A percentile compares a stretch with the other conserved stretches of the same genome.
phyloP scores from a whole-genome alignment of 805 yeast species.

The Isabelozyma pseudorhagii region DNA sequence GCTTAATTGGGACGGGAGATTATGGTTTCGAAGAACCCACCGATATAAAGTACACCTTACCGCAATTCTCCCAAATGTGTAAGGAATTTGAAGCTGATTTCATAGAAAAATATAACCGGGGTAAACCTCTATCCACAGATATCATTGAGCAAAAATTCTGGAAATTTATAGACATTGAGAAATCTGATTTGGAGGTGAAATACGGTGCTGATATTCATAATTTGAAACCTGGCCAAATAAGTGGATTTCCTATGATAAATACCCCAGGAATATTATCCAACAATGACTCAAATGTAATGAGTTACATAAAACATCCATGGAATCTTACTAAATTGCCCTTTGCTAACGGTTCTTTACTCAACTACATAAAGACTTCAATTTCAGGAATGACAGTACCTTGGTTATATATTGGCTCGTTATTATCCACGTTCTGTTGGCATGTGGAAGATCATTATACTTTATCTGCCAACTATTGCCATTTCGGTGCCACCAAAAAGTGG shows the following conservation, averaged over 20 bases:
- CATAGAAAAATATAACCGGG: slow-evolving; percentile 23
- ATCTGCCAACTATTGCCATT: slow-evolving; percentile 88
- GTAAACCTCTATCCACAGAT: slow-evolving; percentile 35
- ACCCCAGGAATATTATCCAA: slow-evolving; percentile 13
- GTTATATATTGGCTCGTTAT: slow-evolving; percentile 86
- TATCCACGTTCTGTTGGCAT: slow-evolving; percentile 96
- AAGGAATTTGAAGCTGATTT: slow-evolving; percentile 46
- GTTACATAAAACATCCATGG: slow-evolving; percentile 63
- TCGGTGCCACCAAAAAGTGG: slow-evolving; percentile 90
- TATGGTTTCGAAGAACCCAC: slow-evolving; percentile 78
- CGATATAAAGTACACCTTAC: slow-evolving; percentile 50
- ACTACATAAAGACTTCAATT: slow-evolving; percentile 60
- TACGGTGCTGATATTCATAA: slow-evolving; percentile 88
- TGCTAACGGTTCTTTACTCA: slow-evolving; percentile 65
- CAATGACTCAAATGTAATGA: slow-evolving; percentile 12
- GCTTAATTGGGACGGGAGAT: slow-evolving; percentile 83
- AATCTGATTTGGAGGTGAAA: slow-evolving; percentile 54
- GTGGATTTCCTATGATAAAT: slow-evolving; percentile 65
- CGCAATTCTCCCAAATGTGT: slow-evolving; percentile 59
- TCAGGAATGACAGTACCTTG: slow-evolving; percentile 96
- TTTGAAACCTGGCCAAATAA: slow-evolving; percentile 57
- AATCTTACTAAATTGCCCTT: slow-evolving; percentile 72
- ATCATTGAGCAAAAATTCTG: slow-evolving; percentile 66
- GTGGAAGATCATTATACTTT: slow-evolving; percentile 91
- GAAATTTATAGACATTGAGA: slow-evolving; percentile 42